Percentiles rank a stretch among this genome's conserved stretches.
These are phyloP conservation scores for Colletotrichum karsti DNA, from an alignment of 2,329 filamentous ascomycete species.

Conservation along the genomic window DNA sequence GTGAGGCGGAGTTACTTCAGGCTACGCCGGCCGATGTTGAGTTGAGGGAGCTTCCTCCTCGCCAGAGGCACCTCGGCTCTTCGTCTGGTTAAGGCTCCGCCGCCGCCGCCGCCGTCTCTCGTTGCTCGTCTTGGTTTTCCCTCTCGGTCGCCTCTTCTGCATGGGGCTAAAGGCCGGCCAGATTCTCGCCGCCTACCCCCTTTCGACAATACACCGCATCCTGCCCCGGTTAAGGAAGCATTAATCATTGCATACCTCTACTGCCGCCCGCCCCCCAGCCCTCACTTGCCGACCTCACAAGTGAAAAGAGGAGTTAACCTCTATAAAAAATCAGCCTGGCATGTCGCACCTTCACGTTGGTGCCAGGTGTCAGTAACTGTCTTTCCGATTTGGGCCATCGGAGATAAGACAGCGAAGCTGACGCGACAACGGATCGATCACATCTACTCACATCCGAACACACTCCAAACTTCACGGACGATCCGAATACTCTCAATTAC, in stretches of 20 bases:
- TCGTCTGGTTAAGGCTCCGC: background rate
- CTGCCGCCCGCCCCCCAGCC: background rate
- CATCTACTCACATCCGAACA: background rate
- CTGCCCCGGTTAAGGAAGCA: background rate
- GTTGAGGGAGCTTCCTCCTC: background rate
- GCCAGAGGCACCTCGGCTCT: background rate
- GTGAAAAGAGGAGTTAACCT: background rate
- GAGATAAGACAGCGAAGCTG: slow-evolving; percentile 3
- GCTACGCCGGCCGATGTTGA: background rate
- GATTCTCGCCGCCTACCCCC: background rate
- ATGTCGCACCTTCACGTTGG: slow-evolving; percentile 15
- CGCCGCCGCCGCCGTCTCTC: background rate
- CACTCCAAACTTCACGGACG: too few relatives aligned
- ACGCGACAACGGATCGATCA: background rate
- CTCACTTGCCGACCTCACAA: background rate
- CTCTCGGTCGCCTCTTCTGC: background rate
- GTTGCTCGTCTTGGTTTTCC: background rate
- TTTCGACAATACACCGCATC: too few relatives aligned
- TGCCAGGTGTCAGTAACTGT: slow-evolving; percentile 5
- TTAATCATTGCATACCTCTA: too few relatives aligned
- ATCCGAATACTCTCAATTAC: background rate
- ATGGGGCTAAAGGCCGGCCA: background rate
- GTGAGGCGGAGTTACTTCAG: too few relatives aligned
- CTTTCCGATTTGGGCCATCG: slow-evolving; percentile 3
- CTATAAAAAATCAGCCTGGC: slow-evolving; percentile 3